phyloP scores from a whole-genome alignment of 1,284 basidiomycete genomes.

The Ustilago sp. region DNA sequence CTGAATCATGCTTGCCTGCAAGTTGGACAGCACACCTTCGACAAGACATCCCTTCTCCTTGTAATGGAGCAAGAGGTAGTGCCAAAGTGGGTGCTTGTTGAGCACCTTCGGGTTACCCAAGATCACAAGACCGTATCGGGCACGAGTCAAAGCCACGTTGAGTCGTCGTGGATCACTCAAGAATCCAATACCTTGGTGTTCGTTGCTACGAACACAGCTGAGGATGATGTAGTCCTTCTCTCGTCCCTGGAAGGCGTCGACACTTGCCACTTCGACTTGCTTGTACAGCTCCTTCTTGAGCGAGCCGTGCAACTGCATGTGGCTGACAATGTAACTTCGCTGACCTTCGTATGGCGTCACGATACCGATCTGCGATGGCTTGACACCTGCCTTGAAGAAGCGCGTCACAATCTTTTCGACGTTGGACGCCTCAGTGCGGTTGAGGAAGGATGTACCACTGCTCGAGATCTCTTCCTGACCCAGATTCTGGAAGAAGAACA shows the following conservation, averaged over 20 bases:
- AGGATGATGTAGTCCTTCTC: conserved; percentile 99
- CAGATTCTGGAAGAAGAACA: conserved; percentile 99
- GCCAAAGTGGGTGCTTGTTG: conserved; percentile 91
- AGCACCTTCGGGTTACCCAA: conserved; percentile 98
- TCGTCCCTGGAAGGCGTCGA: conserved; percentile 98
- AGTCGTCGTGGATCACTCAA: conserved; percentile 95
- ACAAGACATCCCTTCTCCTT: conserved; percentile 95
- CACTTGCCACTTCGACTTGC: conserved; percentile 97
- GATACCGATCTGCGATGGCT: conserved; percentile 94
- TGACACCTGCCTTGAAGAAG: conserved; percentile 98
- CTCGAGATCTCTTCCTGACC: conserved; percentile 99
- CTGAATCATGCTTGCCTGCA: conserved; percentile 98
- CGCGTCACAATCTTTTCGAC: conserved; percentile 99
- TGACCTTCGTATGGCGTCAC: conserved; percentile 99
- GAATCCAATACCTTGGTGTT: conserved; percentile 99
- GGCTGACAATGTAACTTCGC: conserved; percentile 97
- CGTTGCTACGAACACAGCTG: conserved; percentile 98
- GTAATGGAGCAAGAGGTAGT: conserved; percentile 97
- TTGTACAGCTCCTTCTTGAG: conserved; percentile 99
- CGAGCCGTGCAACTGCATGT: conserved; percentile 99
- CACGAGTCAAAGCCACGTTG: conserved; percentile 96
- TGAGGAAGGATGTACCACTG: conserved; percentile 97
- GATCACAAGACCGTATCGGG: conserved; percentile 97
- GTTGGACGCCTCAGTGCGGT: conserved; percentile 97
- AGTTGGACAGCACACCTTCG: conserved; percentile 93